Percentiles rank a stretch among this genome's conserved stretches.
phyloP scores from a whole-genome alignment of 352 stramenopile species.

The Globisporangium alternatum region DNA sequence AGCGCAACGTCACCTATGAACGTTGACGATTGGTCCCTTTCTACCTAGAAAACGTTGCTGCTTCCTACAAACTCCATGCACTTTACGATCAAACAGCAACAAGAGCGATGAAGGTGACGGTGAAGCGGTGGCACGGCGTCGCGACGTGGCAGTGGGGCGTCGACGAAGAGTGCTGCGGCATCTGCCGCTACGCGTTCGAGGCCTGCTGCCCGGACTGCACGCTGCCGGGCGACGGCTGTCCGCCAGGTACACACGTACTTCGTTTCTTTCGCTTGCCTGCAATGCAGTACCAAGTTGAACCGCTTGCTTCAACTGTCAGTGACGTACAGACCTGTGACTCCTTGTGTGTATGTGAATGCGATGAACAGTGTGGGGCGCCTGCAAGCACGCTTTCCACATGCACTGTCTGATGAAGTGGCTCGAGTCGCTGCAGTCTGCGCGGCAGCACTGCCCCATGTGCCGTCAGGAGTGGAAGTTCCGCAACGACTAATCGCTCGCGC shows the following conservation, averaged over 20 bases:
- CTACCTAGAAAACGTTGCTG: background rate
- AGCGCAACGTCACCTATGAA: no score
- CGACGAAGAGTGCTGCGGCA: conserved; percentile 90
- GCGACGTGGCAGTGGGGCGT: conserved; percentile 91
- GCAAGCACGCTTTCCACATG: conserved; percentile 92
- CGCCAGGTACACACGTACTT: conserved; percentile 45
- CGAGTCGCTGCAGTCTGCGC: conserved; percentile 74
- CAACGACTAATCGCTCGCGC: conserved; percentile 20
- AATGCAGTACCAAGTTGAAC: background rate
- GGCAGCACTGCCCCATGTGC: conserved; percentile 89
- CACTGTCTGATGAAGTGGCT: conserved; percentile 94
- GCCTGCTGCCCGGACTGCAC: conserved; percentile 79
- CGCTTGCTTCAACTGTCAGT: background rate
- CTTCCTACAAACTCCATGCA: no score
- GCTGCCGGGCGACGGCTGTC: conserved; percentile 77
- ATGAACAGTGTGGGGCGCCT: conserved; percentile 75
- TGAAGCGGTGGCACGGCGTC: conserved; percentile 88
- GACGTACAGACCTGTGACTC: background rate
- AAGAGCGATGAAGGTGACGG: conserved; percentile 63
- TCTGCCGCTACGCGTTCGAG: conserved; percentile 84
- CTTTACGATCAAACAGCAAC: background rate
- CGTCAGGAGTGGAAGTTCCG: conserved; percentile 87
- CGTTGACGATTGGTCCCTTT: background rate
- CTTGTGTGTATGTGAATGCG: background rate
- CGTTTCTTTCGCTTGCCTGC: background rate